Evolutionary conservation across 805 yeast species (phyloP), one percentile per base, ranked within the genome.

Genomic region (Candida wancherniae): DNA sequence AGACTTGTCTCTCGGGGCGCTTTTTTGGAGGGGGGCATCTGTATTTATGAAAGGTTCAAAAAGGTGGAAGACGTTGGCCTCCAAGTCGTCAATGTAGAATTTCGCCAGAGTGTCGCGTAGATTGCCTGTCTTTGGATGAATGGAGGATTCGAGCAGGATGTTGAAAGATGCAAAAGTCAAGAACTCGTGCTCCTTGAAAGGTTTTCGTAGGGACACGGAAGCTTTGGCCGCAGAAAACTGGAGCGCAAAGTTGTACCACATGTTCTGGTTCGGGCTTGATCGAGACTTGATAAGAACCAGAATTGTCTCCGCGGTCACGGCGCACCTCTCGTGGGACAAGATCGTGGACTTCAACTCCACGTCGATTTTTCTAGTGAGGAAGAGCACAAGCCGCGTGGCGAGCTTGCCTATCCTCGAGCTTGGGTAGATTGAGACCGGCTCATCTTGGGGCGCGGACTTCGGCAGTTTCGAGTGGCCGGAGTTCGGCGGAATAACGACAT

Each of bases 401-500:
- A 15, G 15, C 11, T 20, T 20, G 11, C 18, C 23, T 6, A 36
- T 5, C 3, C 13, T 6, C n/a, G 37, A 29, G n/a, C 23, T 12
- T 6, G 44, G 39, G 15, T 37, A 40, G 4, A 40, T 24, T 20
- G 42, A 39, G 7, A 39, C 12, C 9, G 35, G 36, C 20, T 24
- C 17, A 4, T 25, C 31, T 3, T 31, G 19, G 9, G 19, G 4
- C 14, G 19, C 13, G 9, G 26, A 12, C 17, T 14, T 11, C 9
- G 11, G 9, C 15, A 11, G 18, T 16, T 12, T 23, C 18, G n/a
- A n/a, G 25, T 8, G 11, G 17, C 17, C 8, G 4, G 22, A 16
- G 9, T 9, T 21, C 23, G 31, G 22, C 13, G 22, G 29, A 15
- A 33, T 19, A 7, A 10, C 16, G 15, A 36, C 18, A 15, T 19